phyloP scores from a whole-genome alignment of 2,329 filamentous ascomycete genomes.

The Sporothrix pseudoabietina region DNA sequence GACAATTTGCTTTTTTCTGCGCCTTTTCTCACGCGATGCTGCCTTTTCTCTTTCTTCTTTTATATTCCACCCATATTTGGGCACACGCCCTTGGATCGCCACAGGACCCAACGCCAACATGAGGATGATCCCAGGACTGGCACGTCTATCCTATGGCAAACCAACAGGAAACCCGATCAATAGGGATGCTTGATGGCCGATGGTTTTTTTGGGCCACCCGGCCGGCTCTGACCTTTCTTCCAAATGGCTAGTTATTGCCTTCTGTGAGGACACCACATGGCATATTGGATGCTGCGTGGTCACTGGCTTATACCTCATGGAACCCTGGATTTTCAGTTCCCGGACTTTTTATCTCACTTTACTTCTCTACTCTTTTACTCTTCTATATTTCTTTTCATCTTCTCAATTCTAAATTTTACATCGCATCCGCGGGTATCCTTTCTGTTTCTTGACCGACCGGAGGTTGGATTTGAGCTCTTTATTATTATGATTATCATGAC shows the following conservation, averaged over 20 bases:
- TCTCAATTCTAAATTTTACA: background rate
- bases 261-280: background rate
- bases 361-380: background rate
- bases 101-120: background rate
- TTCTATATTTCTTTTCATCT: background rate
- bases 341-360: background rate
- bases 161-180: background rate
- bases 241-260: background rate
- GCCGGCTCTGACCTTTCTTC: background rate
- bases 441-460: conserved; percentile 5
- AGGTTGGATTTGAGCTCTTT: conserved; percentile 17
- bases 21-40: background rate
- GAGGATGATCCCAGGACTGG: background rate
- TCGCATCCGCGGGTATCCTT: background rate
- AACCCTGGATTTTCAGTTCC: background rate
- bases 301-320: background rate
- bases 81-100: background rate
- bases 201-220: background rate
- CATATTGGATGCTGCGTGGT: background rate
- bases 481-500: conserved; percentile 4
- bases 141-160: background rate
- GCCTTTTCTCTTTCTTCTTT: background rate
- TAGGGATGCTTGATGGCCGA: background rate
- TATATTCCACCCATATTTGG: background rate
- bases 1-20: conserved; percentile 7